phyloP scores from a whole-genome alignment of 1,139 yeast species.

The Scheffersomyces stambukii region DNA sequence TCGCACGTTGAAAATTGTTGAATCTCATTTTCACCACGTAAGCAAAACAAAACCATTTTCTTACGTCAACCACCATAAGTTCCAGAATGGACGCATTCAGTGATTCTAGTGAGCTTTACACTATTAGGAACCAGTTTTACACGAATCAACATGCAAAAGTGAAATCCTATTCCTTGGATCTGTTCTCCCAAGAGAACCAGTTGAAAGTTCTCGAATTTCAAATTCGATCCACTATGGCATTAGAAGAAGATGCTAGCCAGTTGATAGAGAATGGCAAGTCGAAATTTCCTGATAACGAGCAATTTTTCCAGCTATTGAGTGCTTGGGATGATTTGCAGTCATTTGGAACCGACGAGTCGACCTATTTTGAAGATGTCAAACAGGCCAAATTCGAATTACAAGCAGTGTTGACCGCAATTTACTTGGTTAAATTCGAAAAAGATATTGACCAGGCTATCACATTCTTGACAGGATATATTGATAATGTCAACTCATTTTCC shows the following conservation, averaged over 20 bases:
- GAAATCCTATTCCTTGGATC: slow-evolving; percentile 25
- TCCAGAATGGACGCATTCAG: slow-evolving; percentile 34
- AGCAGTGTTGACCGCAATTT: slow-evolving; percentile 41
- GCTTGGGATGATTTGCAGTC: slow-evolving; percentile 43
- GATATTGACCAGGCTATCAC: slow-evolving; percentile 39
- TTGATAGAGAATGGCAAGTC: slow-evolving; percentile 35
- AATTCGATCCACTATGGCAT: slow-evolving; percentile 39
- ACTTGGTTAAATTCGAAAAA: slow-evolving; percentile 35
- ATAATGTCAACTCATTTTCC: slow-evolving; percentile 11
- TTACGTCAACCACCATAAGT: slow-evolving; percentile 3
- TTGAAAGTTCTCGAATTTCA: slow-evolving; percentile 40
- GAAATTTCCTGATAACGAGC: slow-evolving; percentile 35
- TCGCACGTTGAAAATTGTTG: neutral
- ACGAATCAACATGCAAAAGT: slow-evolving; percentile 44
- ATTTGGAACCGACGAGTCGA: slow-evolving; percentile 37
- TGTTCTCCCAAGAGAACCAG: slow-evolving; percentile 34
- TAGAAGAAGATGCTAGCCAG: slow-evolving; percentile 37
- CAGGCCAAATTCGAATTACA: slow-evolving; percentile 33
- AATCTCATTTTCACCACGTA: slow-evolving; percentile 2
- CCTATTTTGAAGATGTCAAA: slow-evolving; percentile 37
- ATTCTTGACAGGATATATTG: slow-evolving; percentile 25
- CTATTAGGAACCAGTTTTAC: slow-evolving; percentile 43
- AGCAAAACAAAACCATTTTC: slow-evolving; percentile 1
- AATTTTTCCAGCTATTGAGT: slow-evolving; percentile 34
- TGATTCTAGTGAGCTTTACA: slow-evolving; percentile 42